These are phyloP conservation scores for Ogataea sp. DNA, from an alignment of 805 yeast genomes.

Conservation along the genomic window DNA sequence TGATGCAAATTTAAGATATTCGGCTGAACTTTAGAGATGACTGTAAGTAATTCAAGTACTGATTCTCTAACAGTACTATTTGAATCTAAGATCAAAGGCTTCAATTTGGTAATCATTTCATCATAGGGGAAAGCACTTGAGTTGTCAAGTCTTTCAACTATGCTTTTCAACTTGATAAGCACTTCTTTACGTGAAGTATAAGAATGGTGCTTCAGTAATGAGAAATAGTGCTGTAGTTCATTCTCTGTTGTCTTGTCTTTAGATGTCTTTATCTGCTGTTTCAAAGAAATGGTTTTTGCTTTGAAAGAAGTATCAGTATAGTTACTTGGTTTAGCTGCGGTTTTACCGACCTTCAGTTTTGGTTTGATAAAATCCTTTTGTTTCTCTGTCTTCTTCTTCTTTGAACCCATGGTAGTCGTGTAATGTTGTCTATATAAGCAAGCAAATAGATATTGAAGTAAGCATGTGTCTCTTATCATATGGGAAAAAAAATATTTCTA, in stretches of 20 bases:
- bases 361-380: constrained; percentile 68
- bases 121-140: constrained; percentile 45
- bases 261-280: constrained; percentile 23
- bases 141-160: constrained; percentile 5
- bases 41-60: constrained; percentile 37
- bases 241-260: constrained; percentile 24
- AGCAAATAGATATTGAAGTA: too few relatives aligned
- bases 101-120: constrained; percentile 45
- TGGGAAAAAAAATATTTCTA: too few relatives aligned
- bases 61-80: constrained; percentile 58
- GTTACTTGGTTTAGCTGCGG: constrained; percentile 60
- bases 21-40: constrained; percentile 40
- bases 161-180: constrained; percentile 31
- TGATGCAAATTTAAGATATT: constrained; percentile 55
- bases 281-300: constrained; percentile 46
- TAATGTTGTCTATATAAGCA: too few relatives aligned
- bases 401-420: constrained; percentile 44
- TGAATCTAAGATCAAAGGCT: constrained; percentile 61
- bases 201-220: constrained; percentile 70
- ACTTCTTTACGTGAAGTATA: constrained; percentile 66
- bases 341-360: constrained; percentile 85
- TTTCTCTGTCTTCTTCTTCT: constrained; percentile 53
- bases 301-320: constrained; percentile 81
- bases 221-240: constrained; percentile 52
- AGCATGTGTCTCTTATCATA: too few relatives aligned